Percentiles rank a stretch among this genome's conserved stretches.
These are phyloP conservation scores for Pinus taeda DNA, from an alignment of 75 land plant genomes.

Conservation along the genomic window DNA sequence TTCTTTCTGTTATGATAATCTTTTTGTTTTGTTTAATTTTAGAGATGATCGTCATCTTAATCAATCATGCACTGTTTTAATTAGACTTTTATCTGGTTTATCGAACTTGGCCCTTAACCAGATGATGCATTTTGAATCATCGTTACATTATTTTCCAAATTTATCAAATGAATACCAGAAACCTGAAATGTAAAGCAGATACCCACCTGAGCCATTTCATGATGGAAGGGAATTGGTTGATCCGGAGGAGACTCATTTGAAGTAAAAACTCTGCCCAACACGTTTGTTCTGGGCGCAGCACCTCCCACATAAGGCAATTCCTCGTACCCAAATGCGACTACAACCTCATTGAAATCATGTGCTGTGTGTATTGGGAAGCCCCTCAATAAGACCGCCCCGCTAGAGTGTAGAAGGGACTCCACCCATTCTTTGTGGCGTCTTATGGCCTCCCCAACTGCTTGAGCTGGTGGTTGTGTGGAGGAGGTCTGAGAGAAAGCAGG, in stretches of 20 bases:
- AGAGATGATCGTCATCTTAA: too few relatives aligned
- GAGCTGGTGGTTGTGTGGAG: neutral
- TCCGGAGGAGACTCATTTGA: conserved; percentile 98
- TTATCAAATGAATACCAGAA: neutral
- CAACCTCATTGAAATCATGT: conserved; percentile 71
- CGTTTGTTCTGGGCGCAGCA: conserved; percentile 90
- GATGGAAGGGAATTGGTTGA: conserved; percentile 97
- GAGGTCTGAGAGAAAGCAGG: conserved; percentile 7
- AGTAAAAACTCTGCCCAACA: conserved; percentile 90
- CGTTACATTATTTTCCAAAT: too few relatives aligned
- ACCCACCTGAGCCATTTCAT: conserved; percentile 96
- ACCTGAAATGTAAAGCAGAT: neutral
- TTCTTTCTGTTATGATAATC: too few relatives aligned
- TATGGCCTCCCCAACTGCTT: conserved; percentile 20
- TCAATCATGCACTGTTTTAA: too few relatives aligned
- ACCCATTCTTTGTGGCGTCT: conserved; percentile 35
- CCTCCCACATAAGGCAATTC: conserved; percentile 98
- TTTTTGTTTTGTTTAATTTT: too few relatives aligned
- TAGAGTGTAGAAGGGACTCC: conserved; percentile 42
- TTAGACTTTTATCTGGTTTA: too few relatives aligned
- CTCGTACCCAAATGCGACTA: conserved; percentile 82
- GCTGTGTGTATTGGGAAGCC: conserved; percentile 64
- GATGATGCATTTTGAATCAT: too few relatives aligned
- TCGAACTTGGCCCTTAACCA: too few relatives aligned
- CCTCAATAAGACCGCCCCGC: conserved; percentile 80